phyloP scores from a whole-genome alignment of 2,329 filamentous ascomycete genomes.

The Ascochyta rabiei region DNA sequence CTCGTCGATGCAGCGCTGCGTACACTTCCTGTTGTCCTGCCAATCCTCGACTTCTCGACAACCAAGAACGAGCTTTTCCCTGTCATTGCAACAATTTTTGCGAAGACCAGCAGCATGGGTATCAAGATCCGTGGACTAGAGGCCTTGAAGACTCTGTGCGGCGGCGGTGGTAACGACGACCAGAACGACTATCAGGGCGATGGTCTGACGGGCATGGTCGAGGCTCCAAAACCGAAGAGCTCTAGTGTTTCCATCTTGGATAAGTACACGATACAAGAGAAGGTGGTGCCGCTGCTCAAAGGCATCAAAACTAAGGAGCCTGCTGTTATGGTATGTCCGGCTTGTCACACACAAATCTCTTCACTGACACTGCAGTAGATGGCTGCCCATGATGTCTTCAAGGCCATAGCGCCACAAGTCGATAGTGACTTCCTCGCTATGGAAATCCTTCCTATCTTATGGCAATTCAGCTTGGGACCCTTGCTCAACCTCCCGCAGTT shows the following conservation, averaged over 20 bases:
- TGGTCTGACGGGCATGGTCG: conserved; percentile 73
- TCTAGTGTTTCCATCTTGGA: conserved; percentile 81
- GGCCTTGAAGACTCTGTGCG: conserved; percentile 87
- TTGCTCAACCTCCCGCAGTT: conserved; percentile 86
- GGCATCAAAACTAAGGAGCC: conserved; percentile 98
- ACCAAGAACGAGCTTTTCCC: conserved; percentile 98
- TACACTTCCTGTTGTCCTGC: conserved; percentile 78
- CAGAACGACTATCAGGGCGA: conserved; percentile 58
- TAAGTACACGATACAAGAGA: conserved; percentile 98
- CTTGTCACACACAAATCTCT: not conserved
- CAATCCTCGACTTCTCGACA: conserved; percentile 91
- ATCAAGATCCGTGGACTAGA: conserved; percentile 94
- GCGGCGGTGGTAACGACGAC: conserved; percentile 69
- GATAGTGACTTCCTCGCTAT: conserved; percentile 92
- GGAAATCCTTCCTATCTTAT: conserved; percentile 87
- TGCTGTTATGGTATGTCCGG: conserved; percentile 74
- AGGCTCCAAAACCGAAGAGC: conserved; percentile 63
- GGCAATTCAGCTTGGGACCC: conserved; percentile 90
- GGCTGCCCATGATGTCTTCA: conserved; percentile 83
- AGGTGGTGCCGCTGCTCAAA: conserved; percentile 87
- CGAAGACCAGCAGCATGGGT: conserved; percentile 87
- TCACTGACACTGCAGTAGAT: conserved; percentile 54
- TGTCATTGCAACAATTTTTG: conserved; percentile 87
- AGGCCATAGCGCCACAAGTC: conserved; percentile 78
- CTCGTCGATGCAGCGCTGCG: conserved; percentile 85